These are phyloP conservation scores for Chenopodium berlandieri DNA, from an alignment of 148 eudicot genomes.

Conservation along the genomic window DNA sequence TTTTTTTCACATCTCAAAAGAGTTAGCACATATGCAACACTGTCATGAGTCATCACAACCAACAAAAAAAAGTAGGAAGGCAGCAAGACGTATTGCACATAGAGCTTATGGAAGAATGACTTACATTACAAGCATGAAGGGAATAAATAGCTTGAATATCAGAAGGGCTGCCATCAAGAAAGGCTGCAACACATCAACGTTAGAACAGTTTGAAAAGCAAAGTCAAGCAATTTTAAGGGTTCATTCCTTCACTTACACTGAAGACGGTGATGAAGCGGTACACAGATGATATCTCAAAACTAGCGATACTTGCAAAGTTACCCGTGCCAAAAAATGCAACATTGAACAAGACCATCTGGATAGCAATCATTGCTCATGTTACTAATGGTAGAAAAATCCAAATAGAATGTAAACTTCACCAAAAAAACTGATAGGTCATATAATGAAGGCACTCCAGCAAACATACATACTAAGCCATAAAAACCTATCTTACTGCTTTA, in stretches of 20 bases:
- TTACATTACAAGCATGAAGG: slow-evolving; percentile 98
- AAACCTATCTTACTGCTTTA: neutral
- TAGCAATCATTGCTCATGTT: neutral
- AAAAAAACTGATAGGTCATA: neutral
- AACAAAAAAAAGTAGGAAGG: neutral
- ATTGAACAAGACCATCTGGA: slow-evolving; percentile 87
- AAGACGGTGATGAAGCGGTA: slow-evolving; percentile 95
- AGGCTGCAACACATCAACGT: slow-evolving; percentile 59
- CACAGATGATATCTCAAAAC: slow-evolving; percentile 97
- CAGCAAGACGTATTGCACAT: neutral
- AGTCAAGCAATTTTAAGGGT: neutral
- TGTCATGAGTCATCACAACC: neutral
- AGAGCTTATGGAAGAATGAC: slow-evolving; percentile 20
- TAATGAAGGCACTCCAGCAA: neutral
- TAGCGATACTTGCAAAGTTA: slow-evolving; percentile 96
- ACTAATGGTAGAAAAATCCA: neutral
- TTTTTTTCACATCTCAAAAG: no score
- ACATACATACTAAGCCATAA: neutral
- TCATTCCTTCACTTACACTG: slow-evolving; percentile 57
- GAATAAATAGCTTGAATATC: slow-evolving; percentile 82
- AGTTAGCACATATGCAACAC: neutral
- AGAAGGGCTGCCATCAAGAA: slow-evolving; percentile 96
- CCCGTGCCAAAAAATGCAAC: slow-evolving; percentile 98
- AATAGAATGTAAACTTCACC: neutral
- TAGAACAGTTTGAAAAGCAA: slow-evolving; percentile 20